Evolutionary conservation across 768 basidiomycete genomes (phyloP), one percentile per base, ranked within the genome.

Genomic region (Clitopilus hobsonii): DNA sequence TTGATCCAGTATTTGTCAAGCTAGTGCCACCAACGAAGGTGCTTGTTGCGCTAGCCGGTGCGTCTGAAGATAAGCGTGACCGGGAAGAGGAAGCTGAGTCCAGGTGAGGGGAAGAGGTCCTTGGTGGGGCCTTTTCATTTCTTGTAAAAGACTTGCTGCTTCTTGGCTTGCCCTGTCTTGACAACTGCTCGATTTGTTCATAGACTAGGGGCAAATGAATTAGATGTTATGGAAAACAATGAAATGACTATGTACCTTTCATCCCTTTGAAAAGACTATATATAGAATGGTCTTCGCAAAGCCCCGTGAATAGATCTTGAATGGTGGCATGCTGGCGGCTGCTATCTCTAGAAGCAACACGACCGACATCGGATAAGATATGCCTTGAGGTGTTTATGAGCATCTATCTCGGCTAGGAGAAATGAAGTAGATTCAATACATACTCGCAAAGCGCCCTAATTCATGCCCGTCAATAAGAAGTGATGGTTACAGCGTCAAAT

Each of bases 201-300:
- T 89, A 90, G 41, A 90, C 90, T 91, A 64, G 20, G 49, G 28
- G 27, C 30, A 30, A n/a, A 32, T 30, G 28, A 52, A 53, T 38
- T 41, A 5, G 18, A 53, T 41, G 24, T 22, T 14, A 24, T 41
- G 38, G 53, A 27, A n/a, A 36, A 28, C 29, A 38, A 55, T 36
- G 55, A 57, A 61, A 45, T 45, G 22, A 49, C 48, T 54, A 69
- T 79, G 60, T 60, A 91, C 94, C 89, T 74, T 89, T 83, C 89
- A 95, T 90, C 22, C 81, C 77, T 70, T 85, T 91, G 72, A 95
- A 94, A 56, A 90, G 78, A 24, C 81, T 82, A 72, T 93, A 97
- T 49, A 96, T 82, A 49, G 85, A 77, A 60, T 91, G 86, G 69
- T 97, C 95, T 71, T 97, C 95, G 58, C 91, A 94, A 14, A 97